phyloP scores from a whole-genome alignment of 148 eudicot genomes.

The Chenopodium suecicum region DNA sequence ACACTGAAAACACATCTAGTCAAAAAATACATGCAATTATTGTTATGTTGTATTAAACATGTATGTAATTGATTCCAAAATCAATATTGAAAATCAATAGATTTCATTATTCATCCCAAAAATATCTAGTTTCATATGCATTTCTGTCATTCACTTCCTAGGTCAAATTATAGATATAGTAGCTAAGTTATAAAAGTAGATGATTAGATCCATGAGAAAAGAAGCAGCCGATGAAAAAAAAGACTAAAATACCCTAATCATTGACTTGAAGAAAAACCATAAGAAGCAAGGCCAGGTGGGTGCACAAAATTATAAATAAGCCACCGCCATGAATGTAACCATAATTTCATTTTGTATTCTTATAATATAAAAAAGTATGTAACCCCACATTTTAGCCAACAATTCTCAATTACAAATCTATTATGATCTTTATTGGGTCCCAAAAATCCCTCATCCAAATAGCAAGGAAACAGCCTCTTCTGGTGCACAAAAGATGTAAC shows the following conservation, averaged over 20 bases:
- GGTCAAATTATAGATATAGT: too few species aligned
- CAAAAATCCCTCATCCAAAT: slow-evolving; percentile 25
- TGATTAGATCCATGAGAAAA: slow-evolving; percentile 17
- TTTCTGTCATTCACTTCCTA: too few species aligned
- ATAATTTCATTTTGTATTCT: slow-evolving; percentile 24
- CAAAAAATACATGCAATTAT: too few species aligned
- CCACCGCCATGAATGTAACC: slow-evolving; percentile 19
- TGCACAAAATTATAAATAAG: slow-evolving; percentile 6
- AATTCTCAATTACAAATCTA: slow-evolving; percentile 27
- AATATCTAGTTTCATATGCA: too few species aligned
- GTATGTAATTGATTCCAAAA: too few species aligned
- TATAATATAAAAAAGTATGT: slow-evolving; percentile 9
- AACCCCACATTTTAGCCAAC: slow-evolving; percentile 22
- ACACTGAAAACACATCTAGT: too few species aligned
- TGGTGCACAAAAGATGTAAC: slow-evolving; percentile 3
- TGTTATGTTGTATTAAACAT: too few species aligned
- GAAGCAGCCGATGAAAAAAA: slow-evolving; percentile 18
- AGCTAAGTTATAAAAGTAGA: too few species aligned
- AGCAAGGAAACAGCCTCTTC: slow-evolving; percentile 18
- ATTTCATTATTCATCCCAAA: too few species aligned
- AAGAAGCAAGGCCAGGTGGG: slow-evolving; percentile 22
- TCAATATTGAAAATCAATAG: too few species aligned
- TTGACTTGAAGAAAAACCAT: slow-evolving; percentile 19
- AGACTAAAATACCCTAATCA: slow-evolving; percentile 16
- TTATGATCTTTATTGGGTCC: slow-evolving; percentile 27